Evolutionary conservation across 139 green algal genomes (phyloP).

Genomic region (Trebouxia sp.): DNA sequence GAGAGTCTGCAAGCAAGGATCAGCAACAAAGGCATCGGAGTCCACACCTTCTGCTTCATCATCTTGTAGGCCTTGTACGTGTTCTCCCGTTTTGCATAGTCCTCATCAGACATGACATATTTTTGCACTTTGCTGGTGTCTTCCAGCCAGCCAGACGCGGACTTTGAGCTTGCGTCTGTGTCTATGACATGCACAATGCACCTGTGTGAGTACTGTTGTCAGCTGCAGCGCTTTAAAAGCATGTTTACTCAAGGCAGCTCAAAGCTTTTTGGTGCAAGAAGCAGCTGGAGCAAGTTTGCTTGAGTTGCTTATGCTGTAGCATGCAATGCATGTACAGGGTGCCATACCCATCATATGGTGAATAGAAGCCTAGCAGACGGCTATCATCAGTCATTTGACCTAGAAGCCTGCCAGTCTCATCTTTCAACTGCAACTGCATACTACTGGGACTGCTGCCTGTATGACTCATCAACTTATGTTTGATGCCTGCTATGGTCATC

Average conservation of each 20-base stretch:
- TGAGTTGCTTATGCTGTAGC: background rate
- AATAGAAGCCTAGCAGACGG: conserved; percentile 95
- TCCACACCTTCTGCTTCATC: conserved; percentile 57
- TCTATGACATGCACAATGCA: conserved; percentile 90
- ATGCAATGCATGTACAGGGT: background rate
- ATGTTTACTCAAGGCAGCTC: background rate
- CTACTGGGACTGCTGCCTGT: conserved; percentile 75
- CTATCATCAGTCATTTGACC: conserved; percentile 59
- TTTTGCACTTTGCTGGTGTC: conserved; percentile 95
- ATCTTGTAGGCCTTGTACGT: conserved; percentile 90
- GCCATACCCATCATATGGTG: conserved; percentile 75
- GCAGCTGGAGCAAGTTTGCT: background rate
- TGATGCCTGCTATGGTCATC: conserved; percentile 82
- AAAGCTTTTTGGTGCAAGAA: too few relatives aligned
- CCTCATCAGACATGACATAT: conserved; percentile 96
- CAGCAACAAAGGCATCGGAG: background rate
- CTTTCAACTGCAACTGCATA: conserved; percentile 87
- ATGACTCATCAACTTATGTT: conserved; percentile 89
- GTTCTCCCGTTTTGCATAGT: conserved; percentile 88
- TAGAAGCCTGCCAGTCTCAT: conserved; percentile 63
- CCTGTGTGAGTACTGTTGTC: conserved; percentile 40
- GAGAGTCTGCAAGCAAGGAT: background rate
- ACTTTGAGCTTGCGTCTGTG: conserved; percentile 82
- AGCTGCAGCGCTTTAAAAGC: background rate
- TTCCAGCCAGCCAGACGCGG: conserved; percentile 92